Conservation (phyloP, 495 filamentous ascomycete species). For the Aspergillus nanangensis region DNA sequence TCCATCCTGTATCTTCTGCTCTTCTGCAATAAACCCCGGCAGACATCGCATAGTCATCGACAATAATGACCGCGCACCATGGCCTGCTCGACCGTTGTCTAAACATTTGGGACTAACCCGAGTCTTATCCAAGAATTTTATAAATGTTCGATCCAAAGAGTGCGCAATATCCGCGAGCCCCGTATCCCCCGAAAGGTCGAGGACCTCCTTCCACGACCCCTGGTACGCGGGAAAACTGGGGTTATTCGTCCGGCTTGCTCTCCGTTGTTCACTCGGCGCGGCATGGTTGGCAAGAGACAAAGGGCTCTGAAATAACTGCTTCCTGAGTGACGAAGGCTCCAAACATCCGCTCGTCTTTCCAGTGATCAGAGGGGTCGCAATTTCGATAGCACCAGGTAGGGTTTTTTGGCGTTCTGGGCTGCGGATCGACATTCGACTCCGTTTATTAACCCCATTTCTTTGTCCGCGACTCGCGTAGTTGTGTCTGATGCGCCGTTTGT, state of each 20-base stretch:
- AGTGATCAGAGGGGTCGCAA: slow-evolving; percentile 42
- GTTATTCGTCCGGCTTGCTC: slow-evolving; percentile 12
- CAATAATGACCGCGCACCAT: slow-evolving; percentile 54
- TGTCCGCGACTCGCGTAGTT: slow-evolving; percentile 35
- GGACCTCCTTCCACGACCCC: slow-evolving; percentile 37
- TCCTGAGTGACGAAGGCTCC: slow-evolving; percentile 9
- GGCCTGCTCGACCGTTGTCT: too few species aligned
- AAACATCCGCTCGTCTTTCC: slow-evolving; percentile 25
- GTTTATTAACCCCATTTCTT: slow-evolving; percentile 16
- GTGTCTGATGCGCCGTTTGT: slow-evolving; percentile 31
- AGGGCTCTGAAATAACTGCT: slow-evolving; percentile 17
- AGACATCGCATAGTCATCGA: slow-evolving; percentile 60
- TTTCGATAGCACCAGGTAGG: slow-evolving; percentile 42
- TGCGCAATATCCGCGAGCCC: slow-evolving; percentile 34
- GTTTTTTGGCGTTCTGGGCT: slow-evolving; percentile 36
- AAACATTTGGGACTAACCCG: slow-evolving; percentile 6
- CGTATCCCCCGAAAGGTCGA: slow-evolving; percentile 31
- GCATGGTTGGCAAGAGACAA: background rate
- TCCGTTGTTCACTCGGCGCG: slow-evolving; percentile 7
- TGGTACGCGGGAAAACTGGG: slow-evolving; percentile 23
- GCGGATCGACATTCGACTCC: slow-evolving; percentile 28
- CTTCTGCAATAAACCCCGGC: slow-evolving; percentile 57
- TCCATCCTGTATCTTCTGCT: slow-evolving; percentile 54
- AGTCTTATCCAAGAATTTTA: slow-evolving; percentile 37
- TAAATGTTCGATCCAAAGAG: slow-evolving; percentile 32